A percentile compares a stretch with the other conserved stretches of the same genome.
Conservation (phyloP, 495 filamentous ascomycete species). For the Penicillium herquei region DNA sequence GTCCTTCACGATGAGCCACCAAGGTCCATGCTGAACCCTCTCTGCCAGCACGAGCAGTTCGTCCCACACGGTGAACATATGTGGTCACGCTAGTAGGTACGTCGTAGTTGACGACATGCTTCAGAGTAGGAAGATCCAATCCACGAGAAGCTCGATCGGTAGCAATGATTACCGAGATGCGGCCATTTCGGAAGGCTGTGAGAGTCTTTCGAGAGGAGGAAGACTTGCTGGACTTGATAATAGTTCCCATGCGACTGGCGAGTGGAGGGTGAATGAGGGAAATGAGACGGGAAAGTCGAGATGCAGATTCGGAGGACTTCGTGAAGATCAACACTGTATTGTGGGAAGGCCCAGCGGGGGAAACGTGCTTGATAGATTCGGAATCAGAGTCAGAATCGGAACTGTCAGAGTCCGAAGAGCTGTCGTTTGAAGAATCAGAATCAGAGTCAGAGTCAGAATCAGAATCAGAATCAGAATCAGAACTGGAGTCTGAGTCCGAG, state of each 20-base stretch:
- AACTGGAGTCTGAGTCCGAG: constrained; percentile 24
- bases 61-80: constrained; percentile 91
- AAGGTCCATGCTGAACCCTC: constrained; percentile 80
- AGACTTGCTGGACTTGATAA: constrained; percentile 71
- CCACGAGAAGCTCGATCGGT: constrained; percentile 91
- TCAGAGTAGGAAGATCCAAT: constrained; percentile 77
- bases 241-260: constrained; percentile 57
- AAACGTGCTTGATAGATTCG: constrained; percentile 22
- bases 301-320: constrained; percentile 79
- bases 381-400: constrained; percentile 21
- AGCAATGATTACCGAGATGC: constrained; percentile 74
- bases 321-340: constrained; percentile 75
- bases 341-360: constrained; percentile 2
- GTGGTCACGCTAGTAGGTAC: constrained; percentile 73
- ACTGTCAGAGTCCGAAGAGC: constrained; percentile 22
- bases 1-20: constrained; percentile 70
- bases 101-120: constrained; percentile 93
- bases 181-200: constrained; percentile 58
- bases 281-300: constrained; percentile 77
- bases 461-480: constrained; percentile 23
- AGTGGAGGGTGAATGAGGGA: constrained; percentile 60
- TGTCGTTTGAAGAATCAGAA: constrained; percentile 19
- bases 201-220: constrained; percentile 63
- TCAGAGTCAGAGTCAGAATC: constrained; percentile 28
- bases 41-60: constrained; percentile 82